Evolutionary conservation across 768 basidiomycete genomes (phyloP), one percentile per base, ranked within the genome.

Genomic region (Coprinellus aureogranulatus): DNA sequence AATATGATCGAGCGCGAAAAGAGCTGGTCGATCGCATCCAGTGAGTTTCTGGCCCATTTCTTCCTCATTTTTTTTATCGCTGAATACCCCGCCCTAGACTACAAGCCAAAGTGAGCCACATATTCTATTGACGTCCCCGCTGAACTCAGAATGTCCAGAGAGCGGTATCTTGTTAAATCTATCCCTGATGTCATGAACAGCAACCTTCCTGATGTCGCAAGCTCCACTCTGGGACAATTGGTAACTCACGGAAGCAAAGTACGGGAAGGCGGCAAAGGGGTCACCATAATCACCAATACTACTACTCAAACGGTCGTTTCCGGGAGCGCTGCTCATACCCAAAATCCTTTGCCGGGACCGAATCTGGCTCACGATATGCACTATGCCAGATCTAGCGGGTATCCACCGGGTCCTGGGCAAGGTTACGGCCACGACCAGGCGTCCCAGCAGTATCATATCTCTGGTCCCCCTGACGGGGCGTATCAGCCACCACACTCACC

Each of bases 11-110:
- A 70, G 55, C 64, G 69, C 20, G 68, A 69, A 8, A 65, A 68
- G 44, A 66, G 68, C 8, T 68, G 67, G 54, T 67, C 66, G 28
- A 65, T 71, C 30, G 73, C 72, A 40, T 64, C 68, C 22, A 74
- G 72, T 73, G 49, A 27, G 68, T 61, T 2, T 23, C 22, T n/a
- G n/a, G n/a, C n/a, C n/a, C n/a, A 20, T 3, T 18, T 50, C 22
- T 30, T 31, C 41, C 41, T 47, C 18, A 9, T 28, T 48, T 6
- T 9, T 9, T 30, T 9, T 16, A 42, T 22, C 28, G 14, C 40
- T 53, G 31, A 48, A 14, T 31, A 18, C 10, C 11, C 30, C 28
- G 22, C 22, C 46, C 46, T n/a, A 57, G 55, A 57, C 28, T 51
- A 57, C 48, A 57, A 39, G 14, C 47, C 47, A 4, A 26, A 51